Percentiles rank a stretch among this genome's conserved stretches.
Evolutionary conservation across 176 grass and related monocot species (phyloP).

Genomic region (Carex pumila): DNA sequence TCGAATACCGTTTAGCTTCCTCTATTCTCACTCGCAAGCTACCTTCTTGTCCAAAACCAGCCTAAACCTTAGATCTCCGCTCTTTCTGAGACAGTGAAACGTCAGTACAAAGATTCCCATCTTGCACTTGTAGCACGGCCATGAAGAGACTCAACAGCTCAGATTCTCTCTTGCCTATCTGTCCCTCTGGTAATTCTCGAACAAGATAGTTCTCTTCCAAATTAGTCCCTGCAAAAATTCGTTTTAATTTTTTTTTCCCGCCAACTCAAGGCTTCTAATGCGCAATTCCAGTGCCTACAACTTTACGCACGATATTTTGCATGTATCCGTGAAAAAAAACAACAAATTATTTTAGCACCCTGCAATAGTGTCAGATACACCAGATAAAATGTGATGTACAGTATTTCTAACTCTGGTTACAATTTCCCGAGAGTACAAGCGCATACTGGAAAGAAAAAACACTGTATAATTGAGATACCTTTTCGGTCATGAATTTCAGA

Average conservation of each 20-base stretch:
- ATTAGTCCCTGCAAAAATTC: not conserved
- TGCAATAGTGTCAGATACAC: not conserved
- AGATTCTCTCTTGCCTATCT: slow-evolving; percentile 21
- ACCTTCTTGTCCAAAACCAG: not conserved
- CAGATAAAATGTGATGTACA: not conserved
- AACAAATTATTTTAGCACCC: not conserved
- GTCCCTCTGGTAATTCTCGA: slow-evolving; percentile 24
- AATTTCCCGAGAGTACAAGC: not conserved
- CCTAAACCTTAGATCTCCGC: slow-evolving; percentile 11
- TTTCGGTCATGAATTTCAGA: not conserved
- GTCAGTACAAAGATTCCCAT: not conserved
- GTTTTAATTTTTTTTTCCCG: not conserved
- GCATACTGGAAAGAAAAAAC: not conserved
- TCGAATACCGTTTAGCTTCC: not conserved
- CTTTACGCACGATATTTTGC: not conserved
- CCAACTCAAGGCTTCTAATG: not conserved
- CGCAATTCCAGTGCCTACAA: not conserved
- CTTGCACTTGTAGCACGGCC: not conserved
- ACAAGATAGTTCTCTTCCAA: not conserved
- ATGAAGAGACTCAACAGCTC: slow-evolving; percentile 33
- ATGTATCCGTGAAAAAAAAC: not conserved
- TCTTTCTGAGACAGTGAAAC: not conserved
- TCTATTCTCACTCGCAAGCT: not conserved
- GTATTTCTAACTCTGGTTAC: not conserved
- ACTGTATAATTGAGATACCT: not conserved